Conservation (phyloP, 768 basidiomycete species). For the Favolaschia claudopus region DNA sequence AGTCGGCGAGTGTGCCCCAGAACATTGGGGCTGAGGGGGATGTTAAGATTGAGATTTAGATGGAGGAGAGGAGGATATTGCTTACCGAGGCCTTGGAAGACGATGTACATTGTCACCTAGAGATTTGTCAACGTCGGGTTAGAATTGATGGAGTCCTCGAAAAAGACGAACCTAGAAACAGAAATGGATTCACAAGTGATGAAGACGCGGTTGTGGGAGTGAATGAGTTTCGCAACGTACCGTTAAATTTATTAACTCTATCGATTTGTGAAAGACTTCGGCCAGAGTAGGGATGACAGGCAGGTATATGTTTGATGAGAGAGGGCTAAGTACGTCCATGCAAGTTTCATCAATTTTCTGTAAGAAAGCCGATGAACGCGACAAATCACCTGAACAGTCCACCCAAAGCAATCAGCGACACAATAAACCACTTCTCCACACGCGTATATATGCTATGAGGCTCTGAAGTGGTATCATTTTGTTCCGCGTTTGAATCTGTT, state of each 20-base stretch:
- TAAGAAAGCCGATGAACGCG: background rate
- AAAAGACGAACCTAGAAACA: too few species aligned
- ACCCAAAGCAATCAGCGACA: conserved; percentile 62
- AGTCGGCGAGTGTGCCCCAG: conserved; percentile 78
- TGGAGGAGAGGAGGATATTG: background rate
- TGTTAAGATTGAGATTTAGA: background rate
- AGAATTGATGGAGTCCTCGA: too few species aligned
- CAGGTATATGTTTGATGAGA: conserved; percentile 81
- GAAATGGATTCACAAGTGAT: too few species aligned
- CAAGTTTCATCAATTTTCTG: background rate
- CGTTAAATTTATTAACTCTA: conserved; percentile 80
- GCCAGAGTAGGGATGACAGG: conserved; percentile 79
- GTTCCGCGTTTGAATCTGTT: too few species aligned
- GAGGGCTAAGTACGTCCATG: conserved; percentile 50
- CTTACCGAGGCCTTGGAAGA: conserved; percentile 70
- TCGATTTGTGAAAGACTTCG: conserved; percentile 65
- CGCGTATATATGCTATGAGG: conserved; percentile 55
- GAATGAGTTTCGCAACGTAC: conserved; percentile 52
- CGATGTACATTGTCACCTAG: conserved; percentile 74
- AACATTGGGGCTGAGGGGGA: conserved; percentile 61
- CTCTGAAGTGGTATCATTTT: background rate
- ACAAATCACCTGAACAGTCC: conserved; percentile 66
- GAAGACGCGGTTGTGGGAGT: too few species aligned
- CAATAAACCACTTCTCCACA: conserved; percentile 75
- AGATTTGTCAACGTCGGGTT: background rate